These are phyloP conservation scores for Aureobasidium musti DNA, from an alignment of 2,329 filamentous ascomycete genomes.

Conservation along the genomic window DNA sequence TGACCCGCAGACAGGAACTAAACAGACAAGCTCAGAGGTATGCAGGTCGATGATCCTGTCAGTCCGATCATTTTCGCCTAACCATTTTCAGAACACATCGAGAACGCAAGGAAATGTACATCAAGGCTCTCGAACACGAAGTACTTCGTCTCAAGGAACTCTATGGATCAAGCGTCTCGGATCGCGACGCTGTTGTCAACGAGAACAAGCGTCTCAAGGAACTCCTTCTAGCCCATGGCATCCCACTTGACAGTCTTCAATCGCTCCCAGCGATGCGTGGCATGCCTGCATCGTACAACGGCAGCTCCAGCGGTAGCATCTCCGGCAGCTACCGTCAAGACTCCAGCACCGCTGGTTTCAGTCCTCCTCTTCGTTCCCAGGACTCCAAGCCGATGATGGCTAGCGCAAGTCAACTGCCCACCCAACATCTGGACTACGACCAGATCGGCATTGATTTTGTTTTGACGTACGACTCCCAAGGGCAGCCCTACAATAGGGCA, in stretches of 20 bases:
- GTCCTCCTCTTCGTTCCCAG: constrained; percentile 43
- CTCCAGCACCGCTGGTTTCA: constrained; percentile 51
- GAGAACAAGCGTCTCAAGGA: constrained; percentile 78
- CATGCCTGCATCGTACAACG: constrained; percentile 41
- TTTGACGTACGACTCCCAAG: constrained; percentile 70
- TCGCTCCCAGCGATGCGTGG: constrained; percentile 21
- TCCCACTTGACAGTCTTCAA: constrained; percentile 52
- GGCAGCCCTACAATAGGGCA: constrained; percentile 37
- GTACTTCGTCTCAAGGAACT: constrained; percentile 84
- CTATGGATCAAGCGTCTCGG: constrained; percentile 71
- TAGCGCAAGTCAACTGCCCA: constrained; percentile 35
- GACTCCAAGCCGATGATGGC: constrained; percentile 31
- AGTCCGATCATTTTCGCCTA: constrained; percentile 32
- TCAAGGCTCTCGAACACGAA: constrained; percentile 90
- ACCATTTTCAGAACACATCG: constrained; percentile 75
- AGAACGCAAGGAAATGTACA: constrained; percentile 94
- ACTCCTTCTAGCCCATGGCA: constrained; percentile 60
- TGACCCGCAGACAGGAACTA: constrained; percentile 88
- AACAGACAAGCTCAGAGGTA: constrained; percentile 96
- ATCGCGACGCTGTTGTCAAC: constrained; percentile 72
- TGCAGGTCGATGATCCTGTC: constrained; percentile 31
- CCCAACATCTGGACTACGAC: constrained; percentile 66
- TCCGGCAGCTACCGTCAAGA: constrained; percentile 62
- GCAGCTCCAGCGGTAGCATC: constrained; percentile 57
- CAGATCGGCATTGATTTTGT: constrained; percentile 88